A percentile compares a stretch with the other conserved stretches of the same genome.
Evolutionary conservation across 768 basidiomycete genomes (phyloP).

Genomic region (Boletus subparvulus): DNA sequence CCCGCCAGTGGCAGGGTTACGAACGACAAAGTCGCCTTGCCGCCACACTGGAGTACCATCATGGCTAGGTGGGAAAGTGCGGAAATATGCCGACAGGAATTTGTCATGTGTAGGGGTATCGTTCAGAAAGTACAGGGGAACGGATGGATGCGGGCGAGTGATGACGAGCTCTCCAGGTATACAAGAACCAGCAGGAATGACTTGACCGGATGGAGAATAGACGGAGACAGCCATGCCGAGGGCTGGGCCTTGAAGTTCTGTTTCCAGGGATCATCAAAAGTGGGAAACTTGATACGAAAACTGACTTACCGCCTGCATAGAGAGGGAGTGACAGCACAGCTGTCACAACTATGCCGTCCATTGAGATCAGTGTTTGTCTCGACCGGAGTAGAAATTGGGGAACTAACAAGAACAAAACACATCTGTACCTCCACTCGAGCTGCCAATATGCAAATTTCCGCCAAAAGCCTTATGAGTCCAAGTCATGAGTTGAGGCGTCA

Average conservation of each 20-base stretch:
- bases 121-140: conserved; percentile 69
- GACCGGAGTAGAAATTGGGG: not conserved
- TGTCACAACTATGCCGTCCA: conserved; percentile 48
- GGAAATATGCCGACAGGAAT: conserved; percentile 63
- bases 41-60: conserved; percentile 54
- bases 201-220: conserved; percentile 58
- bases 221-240: conserved; percentile 68
- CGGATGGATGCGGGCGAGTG: conserved; percentile 67
- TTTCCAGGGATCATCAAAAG: not conserved
- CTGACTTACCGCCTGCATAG: conserved; percentile 56
- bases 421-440: conserved; percentile 71
- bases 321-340: conserved; percentile 51
- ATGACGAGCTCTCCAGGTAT: conserved; percentile 63
- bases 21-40: conserved; percentile 67
- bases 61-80: conserved; percentile 52
- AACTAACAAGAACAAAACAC: conserved; percentile 62
- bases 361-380: not conserved
- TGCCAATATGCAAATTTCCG: conserved; percentile 47
- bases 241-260: conserved; percentile 63
- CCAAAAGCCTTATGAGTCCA: conserved; percentile 63
- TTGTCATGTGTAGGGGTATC: conserved; percentile 51
- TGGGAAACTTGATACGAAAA: not conserved
- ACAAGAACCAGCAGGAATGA: conserved; percentile 54
- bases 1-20: conserved; percentile 62
- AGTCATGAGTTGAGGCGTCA: conserved; percentile 65